Evolutionary conservation across 768 basidiomycete genomes (phyloP).

Genomic region (Gelatoporia subvermispora): DNA sequence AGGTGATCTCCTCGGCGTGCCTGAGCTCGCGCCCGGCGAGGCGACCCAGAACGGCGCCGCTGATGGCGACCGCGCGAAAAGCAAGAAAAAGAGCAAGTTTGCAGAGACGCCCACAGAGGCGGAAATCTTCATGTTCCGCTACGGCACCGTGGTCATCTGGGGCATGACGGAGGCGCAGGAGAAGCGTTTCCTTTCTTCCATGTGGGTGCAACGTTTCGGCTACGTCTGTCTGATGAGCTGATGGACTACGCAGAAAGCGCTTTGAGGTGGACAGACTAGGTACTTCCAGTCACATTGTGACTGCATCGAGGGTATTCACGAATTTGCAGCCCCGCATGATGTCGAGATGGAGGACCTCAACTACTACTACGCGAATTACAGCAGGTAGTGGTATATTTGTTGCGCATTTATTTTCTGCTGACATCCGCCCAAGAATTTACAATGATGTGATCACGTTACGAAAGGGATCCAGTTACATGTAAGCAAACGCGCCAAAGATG

Average conservation of each 20-base stretch:
- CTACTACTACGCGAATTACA: slow-evolving; percentile 96
- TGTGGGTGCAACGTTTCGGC: slow-evolving; percentile 48
- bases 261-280: slow-evolving; percentile 88
- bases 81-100: slow-evolving; percentile 60
- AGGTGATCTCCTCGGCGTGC: slow-evolving; percentile 75
- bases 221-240: neutral
- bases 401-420: neutral
- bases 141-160: slow-evolving; percentile 96
- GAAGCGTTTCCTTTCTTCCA: slow-evolving; percentile 81
- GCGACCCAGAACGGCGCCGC: slow-evolving; percentile 17
- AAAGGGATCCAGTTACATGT: slow-evolving; percentile 96
- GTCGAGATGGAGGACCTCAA: slow-evolving; percentile 97
- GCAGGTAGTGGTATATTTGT: slow-evolving; percentile 50
- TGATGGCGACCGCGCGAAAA: slow-evolving; percentile 31
- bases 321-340: slow-evolving; percentile 64
- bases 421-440: slow-evolving; percentile 59
- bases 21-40: slow-evolving; percentile 49
- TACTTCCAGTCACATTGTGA: slow-evolving; percentile 32
- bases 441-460: slow-evolving; percentile 96
- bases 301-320: neutral
- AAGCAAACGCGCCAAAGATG: slow-evolving; percentile 27
- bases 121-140: slow-evolving; percentile 91
- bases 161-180: slow-evolving; percentile 95
- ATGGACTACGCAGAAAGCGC: slow-evolving; percentile 58
- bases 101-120: slow-evolving; percentile 62